These are phyloP conservation scores for Colletotrichum theobromicola DNA, from an alignment of 2,329 filamentous ascomycete species.

Conservation along the genomic window DNA sequence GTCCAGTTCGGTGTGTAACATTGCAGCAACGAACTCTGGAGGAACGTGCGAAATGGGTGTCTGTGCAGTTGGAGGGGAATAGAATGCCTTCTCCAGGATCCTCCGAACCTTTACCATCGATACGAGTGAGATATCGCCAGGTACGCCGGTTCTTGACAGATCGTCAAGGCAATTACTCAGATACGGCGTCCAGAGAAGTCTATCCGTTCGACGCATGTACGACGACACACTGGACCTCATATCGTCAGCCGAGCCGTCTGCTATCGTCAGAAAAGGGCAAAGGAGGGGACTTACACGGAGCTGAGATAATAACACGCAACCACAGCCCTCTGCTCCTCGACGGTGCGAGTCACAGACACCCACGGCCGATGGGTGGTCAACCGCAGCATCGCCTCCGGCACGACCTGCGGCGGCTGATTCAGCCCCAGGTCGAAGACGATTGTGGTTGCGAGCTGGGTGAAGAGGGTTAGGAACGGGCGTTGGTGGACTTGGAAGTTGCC, in stretches of 20 bases:
- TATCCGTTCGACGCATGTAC: neutral
- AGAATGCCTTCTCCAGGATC: neutral
- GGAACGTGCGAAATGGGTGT: accelerated
- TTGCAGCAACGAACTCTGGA: neutral
- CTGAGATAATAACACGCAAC: neutral
- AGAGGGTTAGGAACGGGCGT: neutral
- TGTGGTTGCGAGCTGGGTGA: neutral
- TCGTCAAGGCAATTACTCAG: neutral
- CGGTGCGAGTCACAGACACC: neutral
- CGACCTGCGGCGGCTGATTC: neutral
- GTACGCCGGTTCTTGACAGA: neutral
- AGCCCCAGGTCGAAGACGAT: neutral
- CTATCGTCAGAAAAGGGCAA: too few relatives aligned
- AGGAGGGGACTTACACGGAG: neutral
- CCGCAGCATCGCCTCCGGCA: neutral
- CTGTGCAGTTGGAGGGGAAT: neutral
- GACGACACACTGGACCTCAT: neutral
- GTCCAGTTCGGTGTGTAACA: too few relatives aligned
- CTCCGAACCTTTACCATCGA: neutral
- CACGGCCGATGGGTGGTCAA: neutral
- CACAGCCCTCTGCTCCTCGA: neutral
- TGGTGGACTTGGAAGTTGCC: neutral
- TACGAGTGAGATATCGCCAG: neutral
- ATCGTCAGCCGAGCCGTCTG: too few relatives aligned
- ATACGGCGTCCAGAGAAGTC: neutral